Evolutionary conservation across 345 rosid genomes (phyloP).

Genomic region (Limnanthes douglasii): DNA sequence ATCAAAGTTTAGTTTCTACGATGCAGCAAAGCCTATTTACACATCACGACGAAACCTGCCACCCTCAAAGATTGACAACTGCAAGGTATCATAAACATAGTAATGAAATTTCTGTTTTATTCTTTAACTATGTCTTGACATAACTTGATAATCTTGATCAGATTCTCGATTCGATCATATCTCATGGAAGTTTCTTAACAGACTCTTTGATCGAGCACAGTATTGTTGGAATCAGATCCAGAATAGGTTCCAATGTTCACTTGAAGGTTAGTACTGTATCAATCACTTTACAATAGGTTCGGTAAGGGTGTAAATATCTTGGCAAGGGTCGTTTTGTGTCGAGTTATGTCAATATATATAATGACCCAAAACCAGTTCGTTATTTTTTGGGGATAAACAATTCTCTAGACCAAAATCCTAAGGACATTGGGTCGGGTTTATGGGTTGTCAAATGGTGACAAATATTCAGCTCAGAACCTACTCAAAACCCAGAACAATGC

Average conservation of each 20-base stretch:
- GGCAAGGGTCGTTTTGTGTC: too few species aligned
- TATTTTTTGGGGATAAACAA: too few species aligned
- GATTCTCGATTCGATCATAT: conserved; percentile 75
- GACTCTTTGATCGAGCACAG: conserved; percentile 72
- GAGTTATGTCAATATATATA: too few species aligned
- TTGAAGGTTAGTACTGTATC: conserved; percentile 63
- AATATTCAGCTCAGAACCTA: too few species aligned
- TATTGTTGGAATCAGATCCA: conserved; percentile 82
- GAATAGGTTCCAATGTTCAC: conserved; percentile 58
- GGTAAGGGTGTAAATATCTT: too few species aligned
- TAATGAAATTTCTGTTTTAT: background rate
- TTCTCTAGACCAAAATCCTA: conserved; percentile 3
- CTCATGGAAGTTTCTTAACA: conserved; percentile 81
- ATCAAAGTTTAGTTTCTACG: conserved; percentile 83
- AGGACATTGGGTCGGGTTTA: background rate
- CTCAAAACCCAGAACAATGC: too few species aligned
- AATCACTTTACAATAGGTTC: too few species aligned
- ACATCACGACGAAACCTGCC: conserved; percentile 94
- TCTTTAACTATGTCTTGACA: conserved; percentile 4
- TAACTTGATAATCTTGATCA: conserved; percentile 13
- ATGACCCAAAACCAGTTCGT: too few species aligned
- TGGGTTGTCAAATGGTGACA: too few species aligned
- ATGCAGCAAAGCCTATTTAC: conserved; percentile 77
- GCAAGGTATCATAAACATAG: conserved; percentile 35
- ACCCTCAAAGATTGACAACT: conserved; percentile 55